Base-by-base conservation (phyloP, 495 filamentous ascomycete genomes). In the Talaromyces borbonicus region DNA sequence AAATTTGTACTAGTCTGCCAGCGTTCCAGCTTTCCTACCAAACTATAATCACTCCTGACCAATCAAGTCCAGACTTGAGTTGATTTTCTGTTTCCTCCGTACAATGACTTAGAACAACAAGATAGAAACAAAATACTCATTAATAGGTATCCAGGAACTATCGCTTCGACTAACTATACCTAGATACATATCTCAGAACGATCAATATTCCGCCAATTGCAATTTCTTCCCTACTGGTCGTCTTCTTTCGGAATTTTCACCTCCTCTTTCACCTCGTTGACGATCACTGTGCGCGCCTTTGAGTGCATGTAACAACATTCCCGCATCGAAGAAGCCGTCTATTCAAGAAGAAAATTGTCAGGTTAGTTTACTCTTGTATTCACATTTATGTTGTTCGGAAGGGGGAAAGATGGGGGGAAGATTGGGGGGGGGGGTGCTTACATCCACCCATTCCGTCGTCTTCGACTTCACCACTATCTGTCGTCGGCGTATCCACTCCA, bases 301-400 rank as follows among this genome's bases (percentile, higher is more conserved):
- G 22, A 95, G 76, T 8, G 87, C 89, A 60, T 90, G 85, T 6
- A 90, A 72, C 5, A 95, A 75, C 86, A 94, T 90, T 25, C 89
- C 89, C 2, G 89, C 87, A 65, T 95, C 89, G 65, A 95, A 95
- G 73, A 95, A 95, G 29, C 89, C 89, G 71, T 95, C 89, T n/a
- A n/a, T n/a, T n/a, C n/a, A n/a, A n/a, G n/a, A n/a, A n/a, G n/a
- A n/a, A n/a, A n/a, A n/a, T n/a, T n/a, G n/a, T n/a, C n/a, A n/a
- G n/a, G n/a, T n/a, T n/a, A n/a, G n/a, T n/a, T n/a, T n/a, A n/a
- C n/a, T n/a, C n/a, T n/a, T n/a, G n/a, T n/a, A n/a, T n/a, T n/a
- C n/a, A n/a, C n/a, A n/a, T n/a, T n/a, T n/a, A n/a, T n/a, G n/a
- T n/a, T n/a, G n/a, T n/a, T n/a, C n/a, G n/a, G n/a, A n/a, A n/a